Conservation (phyloP, 129 eudicot species). For the Sambucus nigra region DNA sequence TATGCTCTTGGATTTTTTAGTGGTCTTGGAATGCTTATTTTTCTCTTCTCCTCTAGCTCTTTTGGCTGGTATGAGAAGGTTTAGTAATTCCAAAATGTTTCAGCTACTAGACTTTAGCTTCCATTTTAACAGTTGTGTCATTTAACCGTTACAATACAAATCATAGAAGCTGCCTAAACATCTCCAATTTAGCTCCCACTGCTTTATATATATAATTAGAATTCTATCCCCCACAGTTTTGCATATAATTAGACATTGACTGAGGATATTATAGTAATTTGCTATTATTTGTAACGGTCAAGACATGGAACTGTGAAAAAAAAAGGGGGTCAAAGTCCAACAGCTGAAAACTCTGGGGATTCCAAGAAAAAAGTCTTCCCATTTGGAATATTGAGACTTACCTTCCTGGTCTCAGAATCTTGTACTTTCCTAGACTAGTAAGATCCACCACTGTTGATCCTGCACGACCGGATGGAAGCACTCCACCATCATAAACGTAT, state of each 20-base stretch:
- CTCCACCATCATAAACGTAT: constrained; percentile 72
- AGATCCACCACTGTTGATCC: constrained; percentile 95
- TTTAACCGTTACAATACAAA: no score
- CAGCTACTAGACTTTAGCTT: no score
- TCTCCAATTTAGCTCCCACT: no score
- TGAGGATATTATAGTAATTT: background rate
- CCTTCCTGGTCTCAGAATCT: constrained; percentile 89
- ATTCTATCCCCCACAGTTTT: background rate
- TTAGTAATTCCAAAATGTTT: no score
- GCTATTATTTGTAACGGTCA: background rate
- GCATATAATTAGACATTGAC: background rate
- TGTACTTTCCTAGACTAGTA: constrained; percentile 54
- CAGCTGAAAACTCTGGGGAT: background rate
- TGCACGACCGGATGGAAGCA: constrained; percentile 87
- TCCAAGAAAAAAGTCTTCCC: background rate
- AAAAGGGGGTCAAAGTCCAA: background rate
- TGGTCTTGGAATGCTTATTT: no score
- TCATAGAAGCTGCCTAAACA: no score
- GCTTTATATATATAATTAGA: background rate
- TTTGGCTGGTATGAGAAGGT: no score
- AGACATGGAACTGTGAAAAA: background rate
- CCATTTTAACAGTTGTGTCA: no score
- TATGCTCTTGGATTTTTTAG: no score
- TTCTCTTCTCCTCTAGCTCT: no score
- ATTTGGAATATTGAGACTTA: constrained; percentile 13